A percentile compares a stretch with the other conserved stretches of the same genome.
phyloP scores from a whole-genome alignment of 257 asterid species.

The Datura wrightii region DNA sequence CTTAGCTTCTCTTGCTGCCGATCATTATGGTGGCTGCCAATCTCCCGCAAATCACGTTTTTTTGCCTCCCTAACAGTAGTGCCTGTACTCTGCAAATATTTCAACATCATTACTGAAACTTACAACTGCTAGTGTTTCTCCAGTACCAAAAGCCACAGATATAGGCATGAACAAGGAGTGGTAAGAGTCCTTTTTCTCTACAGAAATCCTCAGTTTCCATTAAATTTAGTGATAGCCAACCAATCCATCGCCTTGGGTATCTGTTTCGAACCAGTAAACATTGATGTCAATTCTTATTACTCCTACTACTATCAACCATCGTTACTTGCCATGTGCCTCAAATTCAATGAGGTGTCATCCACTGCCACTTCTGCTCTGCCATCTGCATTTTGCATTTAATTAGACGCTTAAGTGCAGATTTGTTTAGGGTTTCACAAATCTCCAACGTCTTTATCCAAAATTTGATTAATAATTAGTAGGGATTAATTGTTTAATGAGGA shows the following conservation, averaged over 20 bases:
- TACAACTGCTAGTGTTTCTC: slow-evolving; percentile 4
- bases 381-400: slow-evolving; percentile 27
- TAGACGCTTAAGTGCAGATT: not conserved
- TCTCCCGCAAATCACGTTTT: slow-evolving; percentile 4
- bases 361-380: not conserved
- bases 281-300: not conserved
- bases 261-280: not conserved
- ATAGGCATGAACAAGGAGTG: not conserved
- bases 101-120: not conserved
- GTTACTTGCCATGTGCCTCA: slow-evolving; percentile 16
- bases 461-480: not conserved
- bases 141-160: not conserved
- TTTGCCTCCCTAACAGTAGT: not conserved
- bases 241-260: slow-evolving; percentile 5
- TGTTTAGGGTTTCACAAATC: slow-evolving; percentile 20
- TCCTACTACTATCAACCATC: not conserved
- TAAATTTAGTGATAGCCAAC: not conserved
- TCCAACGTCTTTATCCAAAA: slow-evolving; percentile 16
- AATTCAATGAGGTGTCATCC: not conserved
- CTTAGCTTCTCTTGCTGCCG: not conserved
- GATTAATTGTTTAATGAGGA: slow-evolving; percentile 24
- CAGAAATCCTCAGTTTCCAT: not conserved
- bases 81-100: not conserved
- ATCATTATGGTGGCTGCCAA: slow-evolving; percentile 3
- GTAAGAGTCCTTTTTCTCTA: not conserved